Evolutionary conservation across 768 basidiomycete species (phyloP).

Genomic region (Boletus bicolor): DNA sequence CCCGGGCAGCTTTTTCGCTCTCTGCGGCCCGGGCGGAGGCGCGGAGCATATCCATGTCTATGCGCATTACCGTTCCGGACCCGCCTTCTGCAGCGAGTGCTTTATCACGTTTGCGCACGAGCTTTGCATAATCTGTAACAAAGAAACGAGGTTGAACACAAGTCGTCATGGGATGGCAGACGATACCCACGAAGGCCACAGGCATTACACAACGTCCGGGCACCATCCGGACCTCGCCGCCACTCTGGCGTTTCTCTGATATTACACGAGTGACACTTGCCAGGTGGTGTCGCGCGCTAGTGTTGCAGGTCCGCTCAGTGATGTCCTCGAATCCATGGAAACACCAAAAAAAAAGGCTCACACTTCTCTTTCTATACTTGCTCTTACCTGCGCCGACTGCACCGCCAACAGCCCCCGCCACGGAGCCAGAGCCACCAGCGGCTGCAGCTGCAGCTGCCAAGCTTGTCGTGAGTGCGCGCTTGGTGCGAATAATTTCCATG

Average conservation of each 20-base stretch:
- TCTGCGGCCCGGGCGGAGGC: constrained; percentile 66
- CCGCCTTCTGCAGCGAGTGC: constrained; percentile 52
- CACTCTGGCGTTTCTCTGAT: constrained; percentile 88
- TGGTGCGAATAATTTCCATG: constrained; percentile 81
- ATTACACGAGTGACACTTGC: constrained; percentile 85
- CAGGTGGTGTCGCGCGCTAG: constrained; percentile 81
- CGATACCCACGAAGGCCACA: constrained; percentile 67
- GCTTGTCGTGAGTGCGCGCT: constrained; percentile 67
- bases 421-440: constrained; percentile 32
- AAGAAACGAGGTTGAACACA: no score
- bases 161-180: neutral
- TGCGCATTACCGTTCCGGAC: constrained; percentile 40
- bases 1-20: constrained; percentile 26
- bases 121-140: constrained; percentile 70
- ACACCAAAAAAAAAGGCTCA: constrained; percentile 40
- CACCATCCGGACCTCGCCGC: constrained; percentile 81
- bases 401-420: constrained; percentile 28
- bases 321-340: neutral
- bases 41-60: constrained; percentile 74
- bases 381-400: constrained; percentile 45
- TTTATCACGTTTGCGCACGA: constrained; percentile 78
- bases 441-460: constrained; percentile 48
- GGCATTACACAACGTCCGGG: constrained; percentile 80
- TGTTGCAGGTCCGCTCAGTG: constrained; percentile 28
- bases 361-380: constrained; percentile 84